Base-by-base conservation (phyloP, 2,329 filamentous ascomycete genomes). In the Rhynchosporium graminicola region DNA sequence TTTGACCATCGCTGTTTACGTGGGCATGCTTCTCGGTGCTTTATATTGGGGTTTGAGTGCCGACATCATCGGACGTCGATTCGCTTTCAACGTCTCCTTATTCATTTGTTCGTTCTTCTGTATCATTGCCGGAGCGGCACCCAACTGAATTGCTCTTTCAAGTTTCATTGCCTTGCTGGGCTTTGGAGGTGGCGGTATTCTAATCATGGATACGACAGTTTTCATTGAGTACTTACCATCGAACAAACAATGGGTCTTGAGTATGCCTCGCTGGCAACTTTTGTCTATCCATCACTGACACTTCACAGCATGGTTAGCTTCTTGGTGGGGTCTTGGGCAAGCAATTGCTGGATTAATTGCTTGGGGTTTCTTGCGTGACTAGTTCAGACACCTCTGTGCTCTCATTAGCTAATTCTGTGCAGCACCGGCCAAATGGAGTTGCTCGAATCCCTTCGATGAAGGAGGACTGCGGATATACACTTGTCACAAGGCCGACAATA, bases 21-120 rank as follows among this genome's bases (percentile, higher is more conserved):
- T 81, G 8, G 82, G 82, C 15, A 81, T 81, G 77, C 77, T 81
- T 57, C 65, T 77, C 0, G 83, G 86, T 1, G 86, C 85, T 15
- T 72, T 89, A 31, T 89, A 90, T 75, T 91, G 87, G 87, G 87
- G 87, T 1, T 74, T 88, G 36, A 80, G 80, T 3, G 87, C 86
- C 28, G 88, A 91, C 69, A 80, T 90, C 40, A 86, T 90, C 64
- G 88, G 87, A 5, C 80, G 88, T 48, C 83, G 83, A 65, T 84
- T 83, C 67, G 87, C 88, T 4, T 91, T 91, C 77, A 90, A 90
- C 69, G 76, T 84, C 28, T 86, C 84, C 2, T 77, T 90, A 10
- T 80, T 90, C 68, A 78, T 89, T 61, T 87, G 83, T 69, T 82
- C 84, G 3, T 72, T 84, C 5, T 86, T 87, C 55, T 82, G 82